phyloP scores from a whole-genome alignment of 1,284 basidiomycete genomes.

The Sanghuangporus weigelae region DNA sequence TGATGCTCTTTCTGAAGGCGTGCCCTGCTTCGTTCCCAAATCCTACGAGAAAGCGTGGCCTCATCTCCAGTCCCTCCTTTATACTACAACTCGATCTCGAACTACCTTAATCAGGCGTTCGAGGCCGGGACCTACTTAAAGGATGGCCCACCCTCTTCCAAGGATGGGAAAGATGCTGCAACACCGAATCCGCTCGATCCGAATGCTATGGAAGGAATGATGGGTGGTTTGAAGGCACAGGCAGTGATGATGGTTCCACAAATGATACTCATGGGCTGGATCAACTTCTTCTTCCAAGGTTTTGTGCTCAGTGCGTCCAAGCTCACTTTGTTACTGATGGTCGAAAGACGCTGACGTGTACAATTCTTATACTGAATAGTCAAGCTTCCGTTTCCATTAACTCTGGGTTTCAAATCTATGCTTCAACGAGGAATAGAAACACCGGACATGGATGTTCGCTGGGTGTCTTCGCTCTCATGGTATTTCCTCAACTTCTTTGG shows the following conservation, averaged over 20 bases:
- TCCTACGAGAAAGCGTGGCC: constrained; percentile 76
- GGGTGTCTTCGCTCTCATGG: constrained; percentile 99
- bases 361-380: constrained; percentile 44
- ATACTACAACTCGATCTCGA: constrained; percentile 74
- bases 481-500: constrained; percentile 99
- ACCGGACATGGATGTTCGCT: constrained; percentile 95
- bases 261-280: constrained; percentile 99
- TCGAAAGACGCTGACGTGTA: background rate
- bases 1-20: constrained; percentile 47
- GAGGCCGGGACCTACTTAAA: constrained; percentile 79
- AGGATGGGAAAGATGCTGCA: constrained; percentile 41
- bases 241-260: constrained; percentile 98
- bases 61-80: constrained; percentile 75
- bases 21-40: constrained; percentile 76
- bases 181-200: constrained; percentile 84
- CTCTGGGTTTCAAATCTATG: constrained; percentile 98
- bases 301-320: constrained; percentile 87
- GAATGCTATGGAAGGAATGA: constrained; percentile 94
- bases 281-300: constrained; percentile 99
- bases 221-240: constrained; percentile 98
- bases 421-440: constrained; percentile 95
- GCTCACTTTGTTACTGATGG: background rate
- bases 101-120: constrained; percentile 66
- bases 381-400: constrained; percentile 95
- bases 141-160: constrained; percentile 64